These are phyloP conservation scores for Dicorynia guianensis DNA, from an alignment of 306 rosid species.

Conservation along the genomic window DNA sequence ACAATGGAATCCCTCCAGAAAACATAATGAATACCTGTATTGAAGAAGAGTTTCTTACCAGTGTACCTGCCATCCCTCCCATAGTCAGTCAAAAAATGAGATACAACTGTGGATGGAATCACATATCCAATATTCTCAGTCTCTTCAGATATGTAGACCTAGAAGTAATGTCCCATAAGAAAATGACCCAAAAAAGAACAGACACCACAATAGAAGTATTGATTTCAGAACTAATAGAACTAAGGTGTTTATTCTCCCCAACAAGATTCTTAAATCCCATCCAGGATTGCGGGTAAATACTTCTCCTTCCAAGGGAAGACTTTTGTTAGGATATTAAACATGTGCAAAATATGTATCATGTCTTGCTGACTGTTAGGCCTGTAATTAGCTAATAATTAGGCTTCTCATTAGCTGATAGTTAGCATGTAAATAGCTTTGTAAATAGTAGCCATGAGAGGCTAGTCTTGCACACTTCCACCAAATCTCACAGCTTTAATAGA, in stretches of 20 bases:
- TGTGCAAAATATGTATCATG: no score
- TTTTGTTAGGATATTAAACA: no score
- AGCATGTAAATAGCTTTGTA: no score
- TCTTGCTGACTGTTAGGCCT: no score
- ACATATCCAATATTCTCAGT: constrained; percentile 99
- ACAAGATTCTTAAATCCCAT: constrained; percentile 25
- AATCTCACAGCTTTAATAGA: background rate
- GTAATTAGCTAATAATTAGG: no score
- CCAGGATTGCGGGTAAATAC: constrained; percentile 20
- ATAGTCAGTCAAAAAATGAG: constrained; percentile 91
- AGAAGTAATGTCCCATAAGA: constrained; percentile 65
- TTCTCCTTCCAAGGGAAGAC: background rate
- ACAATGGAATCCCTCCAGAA: constrained; percentile 21
- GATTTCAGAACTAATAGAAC: constrained; percentile 30
- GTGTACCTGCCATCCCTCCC: constrained; percentile 91
- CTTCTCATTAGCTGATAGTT: no score
- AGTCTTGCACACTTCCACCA: no score
- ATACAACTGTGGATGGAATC: constrained; percentile 93
- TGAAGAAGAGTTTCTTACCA: constrained; percentile 63
- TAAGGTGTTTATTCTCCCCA: constrained; percentile 15
- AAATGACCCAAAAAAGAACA: constrained; percentile 30
- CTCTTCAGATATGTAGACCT: constrained; percentile 98
- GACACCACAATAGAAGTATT: constrained; percentile 7
- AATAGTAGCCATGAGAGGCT: no score
- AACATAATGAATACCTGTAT: constrained; percentile 34